Base-by-base conservation (phyloP, 2,329 filamentous ascomycete genomes). In the Dendrostoma leiphaemia region DNA sequence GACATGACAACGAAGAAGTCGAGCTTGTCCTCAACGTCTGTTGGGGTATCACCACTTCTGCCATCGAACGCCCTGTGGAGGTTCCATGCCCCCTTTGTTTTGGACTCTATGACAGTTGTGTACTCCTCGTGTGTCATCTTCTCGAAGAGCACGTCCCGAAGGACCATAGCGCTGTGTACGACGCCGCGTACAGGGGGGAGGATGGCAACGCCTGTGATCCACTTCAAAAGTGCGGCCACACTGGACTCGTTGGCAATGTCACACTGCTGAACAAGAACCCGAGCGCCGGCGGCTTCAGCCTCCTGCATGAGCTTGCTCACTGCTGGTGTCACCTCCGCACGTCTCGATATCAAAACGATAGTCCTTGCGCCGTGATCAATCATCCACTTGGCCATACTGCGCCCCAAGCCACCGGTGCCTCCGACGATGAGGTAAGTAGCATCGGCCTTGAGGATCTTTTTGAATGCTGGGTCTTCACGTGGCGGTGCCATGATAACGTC, bases 61-160 rank as follows among this genome's bases (percentile, higher is more conserved):
- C 48, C 48, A n/a, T 50, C 48, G 2, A 50, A n/a, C 12, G 67
- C 29, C 15, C 19, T 12, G 38, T 54, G 52, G 3, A 54, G 31
- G 19, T 54, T 54, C 52, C 52, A 54, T 0, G 76, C 77, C 6
- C 78, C 80, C 6, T 74, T 67, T 0, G 80, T 75, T 63, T 83
- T 84, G 59, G 77, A 75, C 40, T 73, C 68, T 35, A 79, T 71
- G 34, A 80, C 77, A 2, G 69, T 65, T 9, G 67, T 69, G 59
- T 77, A 84, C 26, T 81, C 72, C 1, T 71, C 64, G 58, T 71
- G 73, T 0, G 70, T 71, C 79, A 83, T 82, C 50, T 79, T 78
- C 62, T 80, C 77, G 45, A 75, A 80, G 0, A 80, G 66, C 4
- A 77, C 71, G 52, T 81, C 78, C 63, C 65, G 44, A 4, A 75